Percentiles rank a stretch among this genome's conserved stretches.
Evolutionary conservation across 345 rosid species (phyloP).

Genomic region (Moringa oleifera): DNA sequence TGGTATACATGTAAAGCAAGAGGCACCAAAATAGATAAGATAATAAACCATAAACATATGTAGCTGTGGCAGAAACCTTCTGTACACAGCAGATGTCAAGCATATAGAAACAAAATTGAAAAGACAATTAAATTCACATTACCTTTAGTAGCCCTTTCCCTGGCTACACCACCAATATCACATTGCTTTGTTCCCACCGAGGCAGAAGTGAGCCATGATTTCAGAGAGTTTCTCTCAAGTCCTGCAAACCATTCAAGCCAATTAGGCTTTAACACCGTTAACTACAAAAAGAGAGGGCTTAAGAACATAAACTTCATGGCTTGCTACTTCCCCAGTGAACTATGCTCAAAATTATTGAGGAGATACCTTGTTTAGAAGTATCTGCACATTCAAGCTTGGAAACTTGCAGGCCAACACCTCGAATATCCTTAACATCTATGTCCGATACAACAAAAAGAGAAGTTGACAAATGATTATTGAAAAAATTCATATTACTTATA

Average conservation of each 20-base stretch:
- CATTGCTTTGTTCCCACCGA: conserved; percentile 33
- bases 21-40: too few relatives aligned
- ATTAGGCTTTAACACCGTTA: conserved; percentile 4
- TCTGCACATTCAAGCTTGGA: conserved; percentile 77
- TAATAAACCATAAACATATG: too few relatives aligned
- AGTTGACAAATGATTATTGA: not conserved
- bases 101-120: not conserved
- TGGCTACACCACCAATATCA: conserved; percentile 16
- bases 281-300: conserved; percentile 11
- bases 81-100: not conserved
- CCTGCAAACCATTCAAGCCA: conserved; percentile 24
- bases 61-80: too few relatives aligned
- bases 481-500: not conserved
- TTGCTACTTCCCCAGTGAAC: conserved; percentile 7
- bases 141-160: conserved; percentile 38
- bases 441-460: not conserved
- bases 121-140: conserved; percentile 3
- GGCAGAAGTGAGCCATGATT: conserved; percentile 68
- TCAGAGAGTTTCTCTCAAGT: conserved; percentile 41
- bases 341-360: conserved; percentile 5
- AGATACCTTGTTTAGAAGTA: conserved; percentile 53
- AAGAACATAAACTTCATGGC: not conserved
- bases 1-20: too few relatives aligned
- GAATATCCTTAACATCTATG: conserved; percentile 74
- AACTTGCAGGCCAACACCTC: conserved; percentile 97